Base-by-base conservation (phyloP, 371 early-diverging fungal species). In the Vairimorpha necatrix region DNA sequence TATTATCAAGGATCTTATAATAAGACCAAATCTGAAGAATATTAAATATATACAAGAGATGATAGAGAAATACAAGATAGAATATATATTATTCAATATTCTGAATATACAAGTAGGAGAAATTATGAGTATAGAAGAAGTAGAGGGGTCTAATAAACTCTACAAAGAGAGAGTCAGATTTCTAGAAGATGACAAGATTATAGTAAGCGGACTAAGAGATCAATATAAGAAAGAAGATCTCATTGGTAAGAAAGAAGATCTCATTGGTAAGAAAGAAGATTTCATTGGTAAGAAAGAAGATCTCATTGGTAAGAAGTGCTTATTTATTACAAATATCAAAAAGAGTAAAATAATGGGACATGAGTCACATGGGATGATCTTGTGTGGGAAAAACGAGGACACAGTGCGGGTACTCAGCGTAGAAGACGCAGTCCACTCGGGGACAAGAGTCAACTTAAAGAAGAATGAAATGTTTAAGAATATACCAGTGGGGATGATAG, bases 371-470 rank as follows among this genome's bases (percentile, higher is more conserved):
- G 86, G 85, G 47, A 86, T 86, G 85, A 86, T 86, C 46, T 54
- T 86, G 13, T 84, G 83, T 79, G 85, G 50, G 0, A 83, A 74
- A 46, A 67, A 70, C 30, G 65, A 58, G 13, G 74, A 79, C 50
- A 82, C 72, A 70, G 81, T 82, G 82, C 84, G 69, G 62, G 67
- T 73, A 58, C 48, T 87, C 80, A 72, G 80, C 83, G 85, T 86
- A 78, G 73, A 62, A 61, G 50, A 65, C 46, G 38, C 47, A 6
- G 28, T 67, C 22, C 20, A 67, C 72, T 89, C 71, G 74, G 92
- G 75, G 84, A 48, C 90, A 90, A 30, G 91, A 90, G 77, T 18
- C 13, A 24, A 72, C 4, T 69, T 76, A 38, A 68, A 66, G 9
- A 36, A 61, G 20, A 18, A 38, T n/a, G 36, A 28, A n/a, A 38